Evolutionary conservation across 768 basidiomycete species (phyloP).

Genomic region (Lentinula lateritia): DNA sequence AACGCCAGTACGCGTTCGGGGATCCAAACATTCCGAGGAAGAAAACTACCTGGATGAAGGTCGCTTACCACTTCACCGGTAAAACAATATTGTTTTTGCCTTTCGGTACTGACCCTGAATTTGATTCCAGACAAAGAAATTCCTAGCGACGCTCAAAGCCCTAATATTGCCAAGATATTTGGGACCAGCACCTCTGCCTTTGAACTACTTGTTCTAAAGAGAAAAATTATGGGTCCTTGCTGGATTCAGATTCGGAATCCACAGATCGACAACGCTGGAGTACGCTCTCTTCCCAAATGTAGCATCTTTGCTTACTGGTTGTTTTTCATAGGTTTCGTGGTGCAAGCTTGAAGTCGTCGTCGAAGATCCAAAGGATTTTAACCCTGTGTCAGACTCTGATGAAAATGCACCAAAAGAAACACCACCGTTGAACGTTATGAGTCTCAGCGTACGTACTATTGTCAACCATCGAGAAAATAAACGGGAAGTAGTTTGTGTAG

Average conservation of each 20-base stretch:
- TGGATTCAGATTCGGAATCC: constrained; percentile 88
- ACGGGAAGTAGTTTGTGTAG: constrained; percentile 86
- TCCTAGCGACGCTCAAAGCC: constrained; percentile 65
- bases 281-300: constrained; percentile 29
- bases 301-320: neutral
- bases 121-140: constrained; percentile 58
- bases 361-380: constrained; percentile 82
- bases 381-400: constrained; percentile 74
- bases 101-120: neutral
- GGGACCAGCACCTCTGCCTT: constrained; percentile 92
- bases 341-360: constrained; percentile 90
- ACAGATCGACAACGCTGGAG: constrained; percentile 71
- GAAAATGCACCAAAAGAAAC: constrained; percentile 64
- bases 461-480: constrained; percentile 93
- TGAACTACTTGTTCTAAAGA: constrained; percentile 87
- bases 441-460: constrained; percentile 81
- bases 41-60: constrained; percentile 87
- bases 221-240: constrained; percentile 98
- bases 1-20: constrained; percentile 90
- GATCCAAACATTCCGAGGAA: constrained; percentile 74
- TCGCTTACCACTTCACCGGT: constrained; percentile 88
- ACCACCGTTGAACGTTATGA: constrained; percentile 89
- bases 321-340: constrained; percentile 75
- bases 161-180: constrained; percentile 83
- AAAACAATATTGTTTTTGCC: constrained; percentile 15